Conservation (phyloP, 129 eudicot genomes). For the Flaveria trinervia region DNA sequence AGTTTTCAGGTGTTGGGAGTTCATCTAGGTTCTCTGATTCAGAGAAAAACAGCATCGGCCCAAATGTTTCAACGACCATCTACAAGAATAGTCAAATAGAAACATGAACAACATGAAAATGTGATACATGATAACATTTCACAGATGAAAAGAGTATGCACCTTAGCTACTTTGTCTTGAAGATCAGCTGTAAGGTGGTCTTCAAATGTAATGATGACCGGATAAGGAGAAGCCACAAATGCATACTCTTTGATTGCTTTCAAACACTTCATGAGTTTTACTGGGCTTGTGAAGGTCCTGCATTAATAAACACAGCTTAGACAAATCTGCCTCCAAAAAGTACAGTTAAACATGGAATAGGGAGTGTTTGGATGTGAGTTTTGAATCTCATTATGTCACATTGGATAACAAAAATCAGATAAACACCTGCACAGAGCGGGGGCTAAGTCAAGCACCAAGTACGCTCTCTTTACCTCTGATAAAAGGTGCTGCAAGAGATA, state of each 20-base stretch:
- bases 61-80: constrained; percentile 45
- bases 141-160: constrained; percentile 11
- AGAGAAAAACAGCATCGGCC: constrained; percentile 35
- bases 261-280: constrained; percentile 42
- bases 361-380: neutral
- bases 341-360: too few relatives aligned
- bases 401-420: too few relatives aligned
- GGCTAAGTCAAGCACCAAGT: too few relatives aligned
- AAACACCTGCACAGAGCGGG: too few relatives aligned
- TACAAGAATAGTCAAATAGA: constrained; percentile 15
- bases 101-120: constrained; percentile 18
- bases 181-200: constrained; percentile 55
- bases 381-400: too few relatives aligned
- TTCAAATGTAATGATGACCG: constrained; percentile 55
- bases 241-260: constrained; percentile 49
- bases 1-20: constrained; percentile 43
- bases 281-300: constrained; percentile 51
- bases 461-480: too few relatives aligned
- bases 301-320: constrained; percentile 17
- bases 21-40: constrained; percentile 35
- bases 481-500: too few relatives aligned
- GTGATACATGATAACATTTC: neutral
- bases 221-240: constrained; percentile 44
- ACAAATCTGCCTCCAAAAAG: neutral
- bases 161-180: constrained; percentile 55